phyloP scores from a whole-genome alignment of 176 grass and related monocot genomes.

The Eleusine coracana region DNA sequence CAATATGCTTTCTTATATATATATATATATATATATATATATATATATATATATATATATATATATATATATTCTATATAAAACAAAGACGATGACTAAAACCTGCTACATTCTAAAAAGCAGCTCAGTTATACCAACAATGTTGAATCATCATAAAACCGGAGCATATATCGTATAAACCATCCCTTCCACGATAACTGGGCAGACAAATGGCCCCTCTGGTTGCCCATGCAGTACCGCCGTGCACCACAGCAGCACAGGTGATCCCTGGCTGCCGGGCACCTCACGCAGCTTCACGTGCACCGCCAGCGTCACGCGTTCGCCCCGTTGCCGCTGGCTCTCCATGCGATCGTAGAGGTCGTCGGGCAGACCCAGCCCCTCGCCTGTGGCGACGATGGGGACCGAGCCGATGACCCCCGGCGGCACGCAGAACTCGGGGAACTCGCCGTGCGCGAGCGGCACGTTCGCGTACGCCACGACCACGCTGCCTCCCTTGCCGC shows the following conservation, averaged over 20 bases:
- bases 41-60: no score
- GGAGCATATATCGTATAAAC: no score
- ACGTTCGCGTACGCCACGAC: conserved; percentile 27
- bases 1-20: no score
- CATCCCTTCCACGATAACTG: no score
- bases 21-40: no score
- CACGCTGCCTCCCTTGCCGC: background rate
- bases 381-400: conserved; percentile 1
- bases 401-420: background rate
- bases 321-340: background rate
- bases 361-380: conserved; percentile 12
- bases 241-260: conserved; percentile 30
- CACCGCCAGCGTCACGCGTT: conserved; percentile 13
- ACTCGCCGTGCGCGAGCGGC: conserved; percentile 21
- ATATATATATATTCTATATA: no score
- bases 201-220: conserved; percentile 9
- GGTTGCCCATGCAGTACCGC: conserved; percentile 12
- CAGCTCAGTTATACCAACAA: no score
- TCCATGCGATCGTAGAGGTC: conserved; percentile 12
- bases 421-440: conserved; percentile 11
- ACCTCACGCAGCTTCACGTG: background rate
- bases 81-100: no score
- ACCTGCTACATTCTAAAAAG: no score
- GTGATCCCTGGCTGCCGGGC: background rate
- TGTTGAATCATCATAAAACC: no score